Conservation (phyloP, 2,329 filamentous ascomycete species). For the Orbilia ellipsospora region DNA sequence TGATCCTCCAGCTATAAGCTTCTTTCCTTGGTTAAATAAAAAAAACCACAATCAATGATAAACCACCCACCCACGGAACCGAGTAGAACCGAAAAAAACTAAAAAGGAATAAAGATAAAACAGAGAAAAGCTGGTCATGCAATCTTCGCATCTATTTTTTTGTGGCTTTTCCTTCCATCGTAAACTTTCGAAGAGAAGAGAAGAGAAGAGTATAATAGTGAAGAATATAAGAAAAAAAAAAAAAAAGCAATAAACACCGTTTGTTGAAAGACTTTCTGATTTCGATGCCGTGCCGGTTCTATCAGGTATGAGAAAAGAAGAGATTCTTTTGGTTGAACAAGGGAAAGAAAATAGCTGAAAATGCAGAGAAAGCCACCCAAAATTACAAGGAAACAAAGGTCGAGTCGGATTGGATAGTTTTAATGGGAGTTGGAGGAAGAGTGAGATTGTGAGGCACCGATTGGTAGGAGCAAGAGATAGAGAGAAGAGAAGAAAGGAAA, state of each 20-base stretch:
- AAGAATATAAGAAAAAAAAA: constrained; percentile 19
- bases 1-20: background rate
- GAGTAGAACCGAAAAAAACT: constrained; percentile 35
- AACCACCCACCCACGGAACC: background rate
- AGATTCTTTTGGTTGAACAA: constrained; percentile 6
- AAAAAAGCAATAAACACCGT: constrained; percentile 44
- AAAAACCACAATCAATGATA: constrained; percentile 55
- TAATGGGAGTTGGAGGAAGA: constrained; percentile 1
- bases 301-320: constrained; percentile 39
- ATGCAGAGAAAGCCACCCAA: constrained; percentile 1
- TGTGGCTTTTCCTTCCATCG: constrained; percentile 6
- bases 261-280: constrained; percentile 23
- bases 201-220: background rate
- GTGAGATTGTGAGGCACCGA: background rate
- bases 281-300: constrained; percentile 50
- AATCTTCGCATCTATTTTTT: constrained; percentile 24
- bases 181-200: constrained; percentile 9
- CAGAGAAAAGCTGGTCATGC: constrained; percentile 19
- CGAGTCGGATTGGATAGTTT: background rate
- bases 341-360: constrained; percentile 8
- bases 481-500: constrained; percentile 22
- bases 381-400: constrained; percentile 7
- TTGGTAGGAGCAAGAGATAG: constrained; percentile 13
- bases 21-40: constrained; percentile 1
- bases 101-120: constrained; percentile 21